These are phyloP conservation scores for Sporothrix humicola DNA, from an alignment of 2,329 filamentous ascomycete species.

Conservation along the genomic window DNA sequence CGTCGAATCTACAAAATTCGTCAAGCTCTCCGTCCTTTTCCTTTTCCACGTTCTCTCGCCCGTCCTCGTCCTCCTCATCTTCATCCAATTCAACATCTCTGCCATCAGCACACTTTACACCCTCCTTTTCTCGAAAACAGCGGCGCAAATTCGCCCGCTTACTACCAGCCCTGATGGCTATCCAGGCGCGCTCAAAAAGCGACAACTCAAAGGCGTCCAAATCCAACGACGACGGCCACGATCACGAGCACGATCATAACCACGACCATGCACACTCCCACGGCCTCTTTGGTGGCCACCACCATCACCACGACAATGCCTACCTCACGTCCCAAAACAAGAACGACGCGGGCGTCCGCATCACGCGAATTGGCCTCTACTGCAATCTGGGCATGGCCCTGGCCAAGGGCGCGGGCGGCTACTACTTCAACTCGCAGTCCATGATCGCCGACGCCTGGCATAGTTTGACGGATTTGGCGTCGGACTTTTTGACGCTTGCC, in stretches of 20 bases:
- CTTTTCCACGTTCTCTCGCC: conserved; percentile 35
- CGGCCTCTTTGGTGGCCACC: conserved; percentile 66
- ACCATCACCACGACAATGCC: conserved; percentile 84
- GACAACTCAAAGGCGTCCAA: conserved; percentile 67
- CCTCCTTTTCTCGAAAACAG: conserved; percentile 35
- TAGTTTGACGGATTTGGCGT: conserved; percentile 91
- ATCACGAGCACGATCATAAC: conserved; percentile 26
- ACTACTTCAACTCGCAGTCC: conserved; percentile 91
- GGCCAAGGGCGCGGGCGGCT: conserved; percentile 89
- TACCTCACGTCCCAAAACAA: conserved; percentile 83
- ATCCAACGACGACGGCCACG: conserved; percentile 47
- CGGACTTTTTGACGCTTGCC: conserved; percentile 89
- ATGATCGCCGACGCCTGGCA: conserved; percentile 95
- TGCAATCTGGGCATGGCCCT: conserved; percentile 95
- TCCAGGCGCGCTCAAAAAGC: conserved; percentile 39
- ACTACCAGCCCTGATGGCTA: conserved; percentile 41
- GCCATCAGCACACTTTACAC: background rate
- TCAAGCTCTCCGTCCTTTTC: conserved; percentile 18
- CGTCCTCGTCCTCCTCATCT: conserved; percentile 30
- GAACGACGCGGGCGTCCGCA: conserved; percentile 90
- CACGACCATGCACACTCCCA: conserved; percentile 62
- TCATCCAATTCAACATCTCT: conserved; percentile 1
- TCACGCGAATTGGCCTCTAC: conserved; percentile 85
- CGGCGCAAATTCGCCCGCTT: conserved; percentile 37
- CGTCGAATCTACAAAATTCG: background rate